Evolutionary conservation across 1,284 basidiomycete genomes (phyloP), one percentile per base, ranked within the genome.

Genomic region (Xerocomus minutiporus): DNA sequence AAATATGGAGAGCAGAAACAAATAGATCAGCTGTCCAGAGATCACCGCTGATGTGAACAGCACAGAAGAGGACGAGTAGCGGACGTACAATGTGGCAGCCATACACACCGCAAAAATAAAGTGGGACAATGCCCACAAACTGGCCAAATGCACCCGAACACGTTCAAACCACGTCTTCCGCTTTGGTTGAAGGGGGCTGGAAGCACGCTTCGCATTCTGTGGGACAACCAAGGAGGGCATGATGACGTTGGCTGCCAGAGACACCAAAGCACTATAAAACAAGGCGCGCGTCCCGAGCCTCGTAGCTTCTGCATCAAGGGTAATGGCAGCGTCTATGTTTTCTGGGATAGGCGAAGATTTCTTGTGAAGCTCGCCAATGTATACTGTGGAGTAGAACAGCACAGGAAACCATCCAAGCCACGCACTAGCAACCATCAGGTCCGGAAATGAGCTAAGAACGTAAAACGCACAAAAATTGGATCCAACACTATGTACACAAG

Each of bases 381-480:
- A 97, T 12, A 91, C 75, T 1, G 88, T 87, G 0, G 86, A 87
- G 73, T 93, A 96, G 72, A 96, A 95, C 2, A 95, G 74, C 28
- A 93, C 74, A 0, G 93, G 93, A 61, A 93, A 95, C 93, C 93
- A 95, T 3, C 82, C 88, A 53, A 92, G 75, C 81, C 83, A 91
- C 4, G 86, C 79, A 57, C 88, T 91, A 54, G n/a, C 29, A 31
- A 54, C 46, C 4, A 45, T 64, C 26, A 59, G 48, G n/a, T 12
- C 44, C 12, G 46, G 49, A 39, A 34, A 35, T 3, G 17, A 41
- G 40, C 34, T 35, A 20, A 8, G 47, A 29, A 34, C 2, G 46
- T 35, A 34, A 42, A 34, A 75, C 86, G 59, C 66, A 93, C 91
- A 94, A 95, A 73, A 95, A 92, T 71, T 96, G 93, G 35, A 91